Evolutionary conservation across 1,284 basidiomycete species (phyloP).

Genomic region (Ceratobasidium sp.): DNA sequence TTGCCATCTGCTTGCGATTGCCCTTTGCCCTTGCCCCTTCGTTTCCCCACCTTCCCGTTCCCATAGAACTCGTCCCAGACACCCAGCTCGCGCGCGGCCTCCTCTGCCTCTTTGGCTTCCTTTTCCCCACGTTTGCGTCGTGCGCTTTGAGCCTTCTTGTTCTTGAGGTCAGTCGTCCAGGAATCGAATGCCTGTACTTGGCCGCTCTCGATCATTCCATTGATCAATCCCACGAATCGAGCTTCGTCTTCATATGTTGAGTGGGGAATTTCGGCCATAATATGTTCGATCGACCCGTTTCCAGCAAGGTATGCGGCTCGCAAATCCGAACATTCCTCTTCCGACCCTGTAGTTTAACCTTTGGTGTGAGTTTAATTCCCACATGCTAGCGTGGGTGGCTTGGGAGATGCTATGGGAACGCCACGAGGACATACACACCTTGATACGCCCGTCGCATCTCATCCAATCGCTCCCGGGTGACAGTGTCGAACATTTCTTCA

Average conservation of each 20-base stretch:
- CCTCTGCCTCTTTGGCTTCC: slow-evolving; percentile 86
- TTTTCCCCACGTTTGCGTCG: slow-evolving; percentile 75
- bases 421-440: slow-evolving; percentile 56
- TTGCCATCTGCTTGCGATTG: slow-evolving; percentile 51
- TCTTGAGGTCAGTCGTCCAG: slow-evolving; percentile 77
- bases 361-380: slow-evolving; percentile 22
- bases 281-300: slow-evolving; percentile 73
- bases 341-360: slow-evolving; percentile 66
- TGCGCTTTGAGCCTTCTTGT: slow-evolving; percentile 76
- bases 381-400: slow-evolving; percentile 31
- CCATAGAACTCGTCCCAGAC: slow-evolving; percentile 97
- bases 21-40: slow-evolving; percentile 64
- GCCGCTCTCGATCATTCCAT: slow-evolving; percentile 67
- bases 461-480: slow-evolving; percentile 83
- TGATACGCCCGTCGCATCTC: slow-evolving; percentile 92
- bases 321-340: slow-evolving; percentile 82
- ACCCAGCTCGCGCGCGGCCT: slow-evolving; percentile 83
- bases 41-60: slow-evolving; percentile 70
- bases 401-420: not conserved
- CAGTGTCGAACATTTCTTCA: slow-evolving; percentile 82
- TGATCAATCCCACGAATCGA: slow-evolving; percentile 77
- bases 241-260: slow-evolving; percentile 81
- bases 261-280: slow-evolving; percentile 86
- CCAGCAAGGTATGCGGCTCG: slow-evolving; percentile 71
- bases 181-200: slow-evolving; percentile 62